These are phyloP conservation scores for Wickerhamomyces sydowiorum DNA, from an alignment of 805 yeast species.

Conservation along the genomic window DNA sequence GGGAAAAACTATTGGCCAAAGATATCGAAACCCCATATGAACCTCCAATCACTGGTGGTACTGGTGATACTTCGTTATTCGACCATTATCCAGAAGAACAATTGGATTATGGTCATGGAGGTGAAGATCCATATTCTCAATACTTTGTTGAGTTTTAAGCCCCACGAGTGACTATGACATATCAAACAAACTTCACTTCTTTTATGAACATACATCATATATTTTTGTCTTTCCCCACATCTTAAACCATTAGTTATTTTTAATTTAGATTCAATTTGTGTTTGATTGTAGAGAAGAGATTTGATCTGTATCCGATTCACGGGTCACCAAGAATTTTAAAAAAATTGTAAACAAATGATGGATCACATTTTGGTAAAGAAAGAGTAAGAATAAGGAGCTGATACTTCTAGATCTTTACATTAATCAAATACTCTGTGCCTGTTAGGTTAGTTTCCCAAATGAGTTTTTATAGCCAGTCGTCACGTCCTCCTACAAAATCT, in stretches of 20 bases:
- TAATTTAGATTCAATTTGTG: neutral
- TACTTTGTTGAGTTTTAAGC: constrained; percentile 54
- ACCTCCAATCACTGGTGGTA: constrained; percentile 91
- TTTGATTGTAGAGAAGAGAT: neutral
- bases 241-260: no score
- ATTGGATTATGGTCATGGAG: constrained; percentile 73
- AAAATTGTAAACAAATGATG: neutral
- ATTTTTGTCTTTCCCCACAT: neutral
- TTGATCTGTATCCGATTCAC: neutral
- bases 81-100: constrained; percentile 83
- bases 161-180: neutral
- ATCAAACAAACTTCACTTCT: neutral
- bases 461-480: neutral
- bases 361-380: neutral
- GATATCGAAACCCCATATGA: constrained; percentile 95
- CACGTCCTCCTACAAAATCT: neutral
- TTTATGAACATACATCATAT: neutral
- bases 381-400: no score
- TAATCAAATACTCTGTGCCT: no score
- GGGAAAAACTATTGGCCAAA: constrained; percentile 82
- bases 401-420: no score
- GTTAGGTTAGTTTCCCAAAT: no score
- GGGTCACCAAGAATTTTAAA: neutral
- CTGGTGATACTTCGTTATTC: constrained; percentile 83
- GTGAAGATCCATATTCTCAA: constrained; percentile 68